These are phyloP conservation scores for Guyanaporus albipodus DNA, from an alignment of 768 basidiomycete species.

Conservation along the genomic window DNA sequence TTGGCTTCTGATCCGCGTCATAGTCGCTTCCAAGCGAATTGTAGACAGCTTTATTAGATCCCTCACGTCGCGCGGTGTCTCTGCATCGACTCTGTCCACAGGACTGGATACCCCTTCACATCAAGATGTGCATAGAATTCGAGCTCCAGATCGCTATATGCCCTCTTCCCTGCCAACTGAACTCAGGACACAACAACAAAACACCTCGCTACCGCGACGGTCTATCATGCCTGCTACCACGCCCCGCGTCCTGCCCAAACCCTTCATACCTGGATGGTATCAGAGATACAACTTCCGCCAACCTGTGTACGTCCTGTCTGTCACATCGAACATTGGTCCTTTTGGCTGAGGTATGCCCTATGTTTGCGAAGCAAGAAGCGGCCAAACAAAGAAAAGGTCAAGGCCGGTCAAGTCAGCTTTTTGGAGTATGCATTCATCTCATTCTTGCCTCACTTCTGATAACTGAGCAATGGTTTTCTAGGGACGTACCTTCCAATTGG, in stretches of 20 bases:
- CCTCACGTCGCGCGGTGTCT: too few species aligned
- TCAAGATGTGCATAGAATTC: too few species aligned
- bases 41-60: too few species aligned
- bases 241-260: not conserved
- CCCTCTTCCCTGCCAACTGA: not conserved
- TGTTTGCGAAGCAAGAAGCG: not conserved
- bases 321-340: not conserved
- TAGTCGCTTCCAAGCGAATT: not conserved
- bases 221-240: not conserved
- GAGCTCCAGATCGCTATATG: not conserved
- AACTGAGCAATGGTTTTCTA: too few species aligned
- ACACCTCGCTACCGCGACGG: not conserved
- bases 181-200: not conserved
- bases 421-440: not conserved
- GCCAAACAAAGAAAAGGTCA: not conserved
- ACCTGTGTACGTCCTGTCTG: not conserved
- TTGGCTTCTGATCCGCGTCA: not conserved
- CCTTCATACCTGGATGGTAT: not conserved
- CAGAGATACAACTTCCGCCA: not conserved
- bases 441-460: too few species aligned
- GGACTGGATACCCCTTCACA: too few species aligned
- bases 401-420: not conserved
- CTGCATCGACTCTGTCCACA: too few species aligned
- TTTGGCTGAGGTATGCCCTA: not conserved
- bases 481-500: too few species aligned